Base-by-base conservation (phyloP, 495 filamentous ascomycete genomes). In the Recurvomyces mirabilis region DNA sequence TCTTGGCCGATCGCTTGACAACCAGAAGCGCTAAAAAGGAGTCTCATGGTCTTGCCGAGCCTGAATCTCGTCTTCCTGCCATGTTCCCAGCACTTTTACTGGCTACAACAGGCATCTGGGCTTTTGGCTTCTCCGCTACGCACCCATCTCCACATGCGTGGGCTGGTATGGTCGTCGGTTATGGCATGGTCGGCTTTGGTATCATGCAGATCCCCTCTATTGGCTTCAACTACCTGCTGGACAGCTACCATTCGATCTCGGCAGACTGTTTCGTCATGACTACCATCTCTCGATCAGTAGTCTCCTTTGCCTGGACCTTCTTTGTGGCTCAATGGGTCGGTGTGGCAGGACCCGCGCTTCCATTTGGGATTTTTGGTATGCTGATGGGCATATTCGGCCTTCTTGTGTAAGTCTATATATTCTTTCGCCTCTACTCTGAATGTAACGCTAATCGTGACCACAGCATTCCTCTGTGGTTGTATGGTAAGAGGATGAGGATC, bases 361-460 rank as follows among this genome's bases (percentile, higher is more conserved):
- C 58, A 11, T 61, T 61, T 34, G 58, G 58, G 1, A 55, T 61
- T 24, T 61, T 59, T 45, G 56, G 56, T 20, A 59, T 61, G 56
- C 37, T 61, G 5, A 56, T 59, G 49, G 56, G 49, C n/a, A 18
- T 60, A 7, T 60, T 60, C 43, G 43, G 34, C 13, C 14, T 47
- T 11, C 26, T 47, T 15, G 39, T 22, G 39, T 42, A 32, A 42
- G 39, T 42, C 18, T 30, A 3, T 3, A 15, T 4, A 6, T 25
- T 5, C n/a, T n/a, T n/a, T n/a, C n/a, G n/a, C n/a, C n/a, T n/a
- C n/a, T n/a, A n/a, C n/a, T n/a, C n/a, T n/a, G n/a, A n/a, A n/a
- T n/a, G n/a, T n/a, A n/a, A n/a, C n/a, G n/a, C n/a, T n/a, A n/a
- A n/a, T n/a, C n/a, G n/a, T n/a, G n/a, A n/a, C n/a, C n/a, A n/a